These are phyloP conservation scores for Boletus edulis DNA, from an alignment of 768 basidiomycete species.

Conservation along the genomic window DNA sequence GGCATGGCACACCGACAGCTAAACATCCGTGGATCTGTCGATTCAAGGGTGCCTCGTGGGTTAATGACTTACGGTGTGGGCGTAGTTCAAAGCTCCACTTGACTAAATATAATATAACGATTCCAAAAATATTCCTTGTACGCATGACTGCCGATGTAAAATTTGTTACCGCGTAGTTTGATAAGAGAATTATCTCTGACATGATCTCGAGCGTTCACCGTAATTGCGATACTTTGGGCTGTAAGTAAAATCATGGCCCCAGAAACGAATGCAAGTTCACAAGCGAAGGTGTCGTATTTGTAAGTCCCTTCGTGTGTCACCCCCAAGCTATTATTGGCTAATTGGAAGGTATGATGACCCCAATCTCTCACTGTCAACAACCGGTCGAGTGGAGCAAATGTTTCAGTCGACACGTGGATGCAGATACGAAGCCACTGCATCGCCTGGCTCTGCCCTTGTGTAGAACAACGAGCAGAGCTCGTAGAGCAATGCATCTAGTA, in stretches of 20 bases:
- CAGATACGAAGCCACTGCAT: too few species aligned
- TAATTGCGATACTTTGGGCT: too few species aligned
- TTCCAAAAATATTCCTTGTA: slow-evolving; percentile 1
- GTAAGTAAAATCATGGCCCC: background rate
- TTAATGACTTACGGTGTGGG: background rate
- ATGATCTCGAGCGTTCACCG: too few species aligned
- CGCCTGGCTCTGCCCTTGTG: background rate
- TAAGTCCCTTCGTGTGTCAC: background rate
- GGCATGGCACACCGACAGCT: background rate
- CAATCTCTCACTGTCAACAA: slow-evolving; percentile 8
- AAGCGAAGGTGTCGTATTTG: background rate
- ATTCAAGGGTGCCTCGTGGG: background rate
- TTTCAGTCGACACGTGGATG: slow-evolving; percentile 16
- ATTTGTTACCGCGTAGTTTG: background rate
- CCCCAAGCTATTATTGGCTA: slow-evolving; percentile 3
- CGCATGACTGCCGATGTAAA: background rate
- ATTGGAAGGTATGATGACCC: background rate
- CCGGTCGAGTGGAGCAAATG: slow-evolving; percentile 22
- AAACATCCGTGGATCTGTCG: background rate
- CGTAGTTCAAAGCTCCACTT: slow-evolving; percentile 12
- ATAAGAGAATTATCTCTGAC: too few species aligned
- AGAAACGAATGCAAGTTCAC: background rate
- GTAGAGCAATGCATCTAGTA: background rate
- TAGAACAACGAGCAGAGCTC: too few species aligned
- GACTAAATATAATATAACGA: background rate